Conservation (phyloP, 768 basidiomycete genomes). For the Leccinum obscurum region DNA sequence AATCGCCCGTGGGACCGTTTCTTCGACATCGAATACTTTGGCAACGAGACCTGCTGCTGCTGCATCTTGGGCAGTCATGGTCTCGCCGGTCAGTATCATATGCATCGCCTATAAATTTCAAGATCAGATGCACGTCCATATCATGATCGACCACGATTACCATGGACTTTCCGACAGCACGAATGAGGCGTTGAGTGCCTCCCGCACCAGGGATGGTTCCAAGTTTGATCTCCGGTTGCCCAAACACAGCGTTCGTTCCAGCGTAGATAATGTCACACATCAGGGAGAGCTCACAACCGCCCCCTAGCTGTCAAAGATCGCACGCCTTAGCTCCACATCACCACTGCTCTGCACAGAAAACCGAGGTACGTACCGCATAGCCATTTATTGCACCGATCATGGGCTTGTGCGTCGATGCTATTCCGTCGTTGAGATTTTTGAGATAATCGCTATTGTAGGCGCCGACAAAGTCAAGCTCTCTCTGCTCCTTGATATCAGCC, state of each 20-base stretch:
- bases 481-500: constrained; percentile 99
- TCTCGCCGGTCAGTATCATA: constrained; percentile 51
- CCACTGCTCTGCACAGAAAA: background rate
- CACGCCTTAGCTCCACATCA: constrained; percentile 25
- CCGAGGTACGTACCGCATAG: constrained; percentile 57
- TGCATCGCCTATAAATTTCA: constrained; percentile 47
- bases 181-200: constrained; percentile 87
- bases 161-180: constrained; percentile 78
- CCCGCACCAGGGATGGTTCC: constrained; percentile 94
- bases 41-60: constrained; percentile 48
- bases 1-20: constrained; percentile 46
- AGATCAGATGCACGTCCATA: background rate
- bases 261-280: constrained; percentile 96
- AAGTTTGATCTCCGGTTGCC: constrained; percentile 94
- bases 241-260: constrained; percentile 84
- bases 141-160: constrained; percentile 11
- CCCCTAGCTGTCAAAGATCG: constrained; percentile 67
- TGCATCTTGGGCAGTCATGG: constrained; percentile 46
- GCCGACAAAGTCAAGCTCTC: constrained; percentile 64
- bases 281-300: constrained; percentile 94
- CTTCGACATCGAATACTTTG: constrained; percentile 40
- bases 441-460: constrained; percentile 50
- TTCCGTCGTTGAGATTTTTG: constrained; percentile 41
- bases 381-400: constrained; percentile 94
- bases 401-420: constrained; percentile 72